These are phyloP conservation scores for Picocystis sp. DNA, from an alignment of 163 green algal species.

Conservation along the genomic window DNA sequence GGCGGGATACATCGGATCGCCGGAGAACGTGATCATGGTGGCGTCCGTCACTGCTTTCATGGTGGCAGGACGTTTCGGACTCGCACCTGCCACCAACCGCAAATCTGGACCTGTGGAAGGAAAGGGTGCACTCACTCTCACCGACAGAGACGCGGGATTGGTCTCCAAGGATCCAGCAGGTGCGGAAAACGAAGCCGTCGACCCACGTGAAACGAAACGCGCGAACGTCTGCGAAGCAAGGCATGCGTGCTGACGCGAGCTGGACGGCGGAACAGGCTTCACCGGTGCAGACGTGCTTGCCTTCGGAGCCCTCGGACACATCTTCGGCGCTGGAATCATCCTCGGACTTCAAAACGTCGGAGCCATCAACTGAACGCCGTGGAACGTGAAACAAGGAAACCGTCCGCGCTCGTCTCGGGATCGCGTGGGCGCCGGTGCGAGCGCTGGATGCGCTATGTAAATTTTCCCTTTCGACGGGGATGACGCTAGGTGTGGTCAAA, in stretches of 20 bases:
- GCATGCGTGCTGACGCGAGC: not conserved
- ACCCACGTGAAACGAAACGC: not conserved
- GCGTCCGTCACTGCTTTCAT: conserved; percentile 19
- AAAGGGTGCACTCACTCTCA: not conserved
- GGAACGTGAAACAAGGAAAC: too few species aligned
- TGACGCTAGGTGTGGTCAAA: too few species aligned
- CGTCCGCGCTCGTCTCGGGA: too few species aligned
- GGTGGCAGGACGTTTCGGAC: conserved; percentile 67
- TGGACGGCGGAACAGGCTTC: conserved; percentile 51
- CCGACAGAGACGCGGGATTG: not conserved
- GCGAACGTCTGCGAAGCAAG: not conserved
- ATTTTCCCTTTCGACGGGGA: too few species aligned
- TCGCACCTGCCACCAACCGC: conserved; percentile 68
- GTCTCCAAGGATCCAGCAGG: not conserved
- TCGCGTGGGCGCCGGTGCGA: too few species aligned
- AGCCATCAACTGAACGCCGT: too few species aligned
- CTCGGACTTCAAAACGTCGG: conserved; percentile 37
- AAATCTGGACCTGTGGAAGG: not conserved
- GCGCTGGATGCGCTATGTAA: too few species aligned
- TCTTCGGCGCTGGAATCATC: conserved; percentile 54
- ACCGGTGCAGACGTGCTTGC: conserved; percentile 67
- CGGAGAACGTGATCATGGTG: conserved; percentile 15
- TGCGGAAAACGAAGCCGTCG: not conserved
- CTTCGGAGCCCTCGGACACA: conserved; percentile 61
- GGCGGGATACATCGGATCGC: conserved; percentile 3